Conservation (phyloP, 768 basidiomycete species). For the Boletus speciosus region DNA sequence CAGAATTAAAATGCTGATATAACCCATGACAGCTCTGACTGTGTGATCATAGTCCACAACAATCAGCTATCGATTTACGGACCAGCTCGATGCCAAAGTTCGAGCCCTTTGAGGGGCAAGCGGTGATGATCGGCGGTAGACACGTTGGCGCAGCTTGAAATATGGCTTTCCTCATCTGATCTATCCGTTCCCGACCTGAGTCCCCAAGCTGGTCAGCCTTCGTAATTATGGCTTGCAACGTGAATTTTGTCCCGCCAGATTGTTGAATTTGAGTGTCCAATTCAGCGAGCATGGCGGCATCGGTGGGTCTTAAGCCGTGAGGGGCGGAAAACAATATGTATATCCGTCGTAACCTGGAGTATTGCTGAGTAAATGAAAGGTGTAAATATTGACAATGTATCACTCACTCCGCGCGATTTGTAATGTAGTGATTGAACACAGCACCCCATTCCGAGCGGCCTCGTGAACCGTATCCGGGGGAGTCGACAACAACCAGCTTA, state of each 20-base stretch:
- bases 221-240: conserved; percentile 69
- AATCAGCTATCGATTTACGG: conserved; percentile 56
- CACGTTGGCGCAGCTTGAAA: conserved; percentile 55
- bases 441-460: conserved; percentile 75
- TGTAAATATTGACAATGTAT: not conserved
- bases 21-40: not conserved
- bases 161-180: conserved; percentile 48
- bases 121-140: conserved; percentile 61
- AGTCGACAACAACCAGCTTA: conserved; percentile 67
- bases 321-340: conserved; percentile 70
- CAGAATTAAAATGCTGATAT: not conserved
- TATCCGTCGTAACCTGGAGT: conserved; percentile 58
- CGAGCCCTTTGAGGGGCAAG: conserved; percentile 44
- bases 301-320: conserved; percentile 55
- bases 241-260: conserved; percentile 43
- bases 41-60: conserved; percentile 42
- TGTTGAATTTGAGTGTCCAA: conserved; percentile 36
- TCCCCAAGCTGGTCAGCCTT: conserved; percentile 55
- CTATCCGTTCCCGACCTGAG: conserved; percentile 35
- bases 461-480: conserved; percentile 75
- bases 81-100: conserved; percentile 56
- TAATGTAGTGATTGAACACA: conserved; percentile 62
- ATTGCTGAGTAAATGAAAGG: not conserved
- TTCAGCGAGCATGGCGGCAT: conserved; percentile 58
- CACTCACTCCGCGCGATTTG: conserved; percentile 58